Evolutionary conservation across 345 rosid genomes (phyloP), one percentile per base, ranked within the genome.

Genomic region (Durio zibethinus): DNA sequence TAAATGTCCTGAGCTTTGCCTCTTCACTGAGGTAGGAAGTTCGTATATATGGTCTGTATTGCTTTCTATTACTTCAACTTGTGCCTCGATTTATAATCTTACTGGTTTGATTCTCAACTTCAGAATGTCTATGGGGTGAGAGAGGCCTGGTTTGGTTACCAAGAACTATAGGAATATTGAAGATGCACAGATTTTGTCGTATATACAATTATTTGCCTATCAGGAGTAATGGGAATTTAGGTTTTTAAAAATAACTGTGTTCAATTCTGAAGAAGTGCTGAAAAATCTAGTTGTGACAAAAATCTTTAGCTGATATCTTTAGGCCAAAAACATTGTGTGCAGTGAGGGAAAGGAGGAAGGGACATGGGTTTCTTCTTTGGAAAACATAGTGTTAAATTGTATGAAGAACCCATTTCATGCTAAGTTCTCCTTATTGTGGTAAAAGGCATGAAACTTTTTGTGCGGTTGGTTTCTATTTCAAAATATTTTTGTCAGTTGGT

Each of bases 1-100:
- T 54, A 76, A 78, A 72, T 92, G 97, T 77, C 97, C 97, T n/a
- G 85, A 92, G 78, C 15, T 92, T 78, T 93, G 97, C 80, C 95
- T 93, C 52, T 85, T 85, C 78, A 89, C 94, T 4, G 97, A 93
- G 97, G 97, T 93, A 43, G 63, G 67, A 57, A 52, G 53, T 80
- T 69, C 12, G 47, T 70, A 56, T 63, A 40, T 57, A 57, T 76
- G 57, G 18, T 72, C 14, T 5, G 15, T 20, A 18, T n/a, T 18
- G 50, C 54, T 23, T 66, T 48, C 9, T 35, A 25, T 25, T 71
- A 35, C 48, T 54, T 56, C 35, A 12, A 23, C 62, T 48, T n/a
- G n/a, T 23, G 16, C 11, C n/a, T 54, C 57, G 14, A 14, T 52
- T 54, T 56, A 21, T 54, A 27, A 27, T 56, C 42, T 47, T 29